These are phyloP conservation scores for Aspergillus intermedius DNA, from an alignment of 2,329 filamentous ascomycete species.

Conservation along the genomic window DNA sequence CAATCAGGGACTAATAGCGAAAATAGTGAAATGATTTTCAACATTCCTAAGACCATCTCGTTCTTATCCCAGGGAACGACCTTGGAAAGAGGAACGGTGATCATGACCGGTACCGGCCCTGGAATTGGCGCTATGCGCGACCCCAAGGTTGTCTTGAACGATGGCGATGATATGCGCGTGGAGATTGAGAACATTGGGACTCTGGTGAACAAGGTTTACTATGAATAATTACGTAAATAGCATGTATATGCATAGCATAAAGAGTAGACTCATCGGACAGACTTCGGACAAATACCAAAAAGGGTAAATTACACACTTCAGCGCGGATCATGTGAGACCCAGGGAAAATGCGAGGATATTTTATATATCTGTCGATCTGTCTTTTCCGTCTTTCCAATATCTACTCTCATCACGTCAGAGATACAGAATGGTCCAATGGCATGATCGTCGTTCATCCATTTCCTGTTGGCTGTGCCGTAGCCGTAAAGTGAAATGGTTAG, in stretches of 20 bases:
- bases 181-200: slow-evolving; percentile 34
- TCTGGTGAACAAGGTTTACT: slow-evolving; percentile 33
- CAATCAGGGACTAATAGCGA: neutral
- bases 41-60: slow-evolving; percentile 30
- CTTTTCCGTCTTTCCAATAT: too few relatives aligned
- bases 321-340: too few relatives aligned
- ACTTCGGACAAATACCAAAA: neutral
- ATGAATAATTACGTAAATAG: slow-evolving; percentile 19
- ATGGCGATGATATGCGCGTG: slow-evolving; percentile 36
- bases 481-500: slow-evolving; percentile 1
- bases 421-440: too few relatives aligned
- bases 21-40: slow-evolving; percentile 34
- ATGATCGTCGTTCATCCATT: neutral
- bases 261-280: neutral
- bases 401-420: too few relatives aligned
- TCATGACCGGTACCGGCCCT: slow-evolving; percentile 37
- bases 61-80: slow-evolving; percentile 36
- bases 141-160: slow-evolving; percentile 33
- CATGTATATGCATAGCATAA: neutral
- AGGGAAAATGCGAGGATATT: too few relatives aligned
- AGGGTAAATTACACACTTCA: too few relatives aligned
- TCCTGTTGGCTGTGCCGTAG: neutral
- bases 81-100: slow-evolving; percentile 32
- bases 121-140: slow-evolving; percentile 40
- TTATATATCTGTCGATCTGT: too few relatives aligned